Base-by-base conservation (phyloP, 805 yeast genomes). In the Metschnikowia continentalis region DNA sequence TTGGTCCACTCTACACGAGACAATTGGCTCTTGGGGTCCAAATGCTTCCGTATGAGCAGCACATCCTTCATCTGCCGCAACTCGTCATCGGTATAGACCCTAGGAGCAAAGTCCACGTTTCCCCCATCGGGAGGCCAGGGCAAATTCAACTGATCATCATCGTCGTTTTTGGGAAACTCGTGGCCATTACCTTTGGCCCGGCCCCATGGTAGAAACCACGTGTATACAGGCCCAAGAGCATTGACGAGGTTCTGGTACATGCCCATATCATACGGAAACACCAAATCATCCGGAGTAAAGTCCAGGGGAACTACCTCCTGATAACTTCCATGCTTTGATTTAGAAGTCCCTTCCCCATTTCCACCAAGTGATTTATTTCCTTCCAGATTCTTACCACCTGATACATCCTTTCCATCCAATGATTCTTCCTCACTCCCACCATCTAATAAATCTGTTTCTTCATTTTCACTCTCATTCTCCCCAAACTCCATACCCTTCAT, bases 81-180 rank as follows among this genome's bases (percentile, higher is more conserved):
- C 40, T 55, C 58, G 35, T 49, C 60, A 23, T 57, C 61, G 14
- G 53, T 33, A 30, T 52, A 48, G 11, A 49, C 42, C 7, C 55
- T 46, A 2, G 53, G 46, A 23, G 48, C 35, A 32, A 51, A 52
- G 19, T 67, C 76, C 46, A 70, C 75, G 57, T 77, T 73, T 0
- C 83, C 83, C 5, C 89, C 90, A 68, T 90, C 96, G 1, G 96
- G 96, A 1, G 99, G 99, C 96, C 97, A 92, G 2, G 96, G 94
- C 37, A 86, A 69, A 1, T 81, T 78, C 47, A 85, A 67, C 53
- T 86, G 79, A 58, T 84, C 87, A 22, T 74, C 79, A 41, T 84
- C 88, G 55, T 81, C 81, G 53, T 62, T 57, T 42, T 78, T 82
- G 6, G 66, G 67, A 54, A 82, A 90, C 1, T 61, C 61, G 46